These are phyloP conservation scores for Scleromitrula shiraiana DNA, from an alignment of 2,329 filamentous ascomycete species.

Conservation along the genomic window DNA sequence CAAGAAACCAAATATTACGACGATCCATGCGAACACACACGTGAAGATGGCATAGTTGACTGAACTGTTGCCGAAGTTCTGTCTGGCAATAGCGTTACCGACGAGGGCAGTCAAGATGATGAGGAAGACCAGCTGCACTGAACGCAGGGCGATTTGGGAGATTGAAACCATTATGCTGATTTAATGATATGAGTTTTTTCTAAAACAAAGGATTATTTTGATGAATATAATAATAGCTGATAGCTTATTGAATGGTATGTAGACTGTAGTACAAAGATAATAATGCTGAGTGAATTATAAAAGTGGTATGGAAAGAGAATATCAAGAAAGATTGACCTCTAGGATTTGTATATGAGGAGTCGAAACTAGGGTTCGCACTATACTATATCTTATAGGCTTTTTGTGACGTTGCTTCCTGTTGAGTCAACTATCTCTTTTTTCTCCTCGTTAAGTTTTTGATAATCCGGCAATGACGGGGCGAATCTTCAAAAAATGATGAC, in stretches of 20 bases:
- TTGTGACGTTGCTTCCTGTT: too few species aligned
- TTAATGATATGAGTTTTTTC: not conserved
- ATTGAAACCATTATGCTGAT: conserved; percentile 18
- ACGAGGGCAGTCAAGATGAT: conserved; percentile 27
- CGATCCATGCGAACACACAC: conserved; percentile 56
- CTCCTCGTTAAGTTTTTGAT: too few species aligned
- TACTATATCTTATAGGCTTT: too few species aligned
- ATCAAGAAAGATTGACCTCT: too few species aligned
- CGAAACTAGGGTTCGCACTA: too few species aligned
- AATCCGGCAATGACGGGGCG: too few species aligned
- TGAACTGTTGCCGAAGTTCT: conserved; percentile 56
- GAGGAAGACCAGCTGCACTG: conserved; percentile 24
- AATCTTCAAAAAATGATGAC: too few species aligned
- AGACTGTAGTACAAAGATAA: too few species aligned
- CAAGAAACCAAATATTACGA: conserved; percentile 53
- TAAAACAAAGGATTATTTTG: not conserved
- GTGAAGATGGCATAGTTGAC: conserved; percentile 59
- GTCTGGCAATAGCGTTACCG: conserved; percentile 30
- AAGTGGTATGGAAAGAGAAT: too few species aligned
- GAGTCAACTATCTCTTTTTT: too few species aligned
- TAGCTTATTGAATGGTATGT: not conserved
- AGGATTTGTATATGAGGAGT: too few species aligned
- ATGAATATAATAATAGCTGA: not conserved
- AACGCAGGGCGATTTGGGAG: conserved; percentile 20
- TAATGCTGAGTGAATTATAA: too few species aligned